Base-by-base conservation (phyloP, 495 filamentous ascomycete genomes). In the Arthonia radiata region DNA sequence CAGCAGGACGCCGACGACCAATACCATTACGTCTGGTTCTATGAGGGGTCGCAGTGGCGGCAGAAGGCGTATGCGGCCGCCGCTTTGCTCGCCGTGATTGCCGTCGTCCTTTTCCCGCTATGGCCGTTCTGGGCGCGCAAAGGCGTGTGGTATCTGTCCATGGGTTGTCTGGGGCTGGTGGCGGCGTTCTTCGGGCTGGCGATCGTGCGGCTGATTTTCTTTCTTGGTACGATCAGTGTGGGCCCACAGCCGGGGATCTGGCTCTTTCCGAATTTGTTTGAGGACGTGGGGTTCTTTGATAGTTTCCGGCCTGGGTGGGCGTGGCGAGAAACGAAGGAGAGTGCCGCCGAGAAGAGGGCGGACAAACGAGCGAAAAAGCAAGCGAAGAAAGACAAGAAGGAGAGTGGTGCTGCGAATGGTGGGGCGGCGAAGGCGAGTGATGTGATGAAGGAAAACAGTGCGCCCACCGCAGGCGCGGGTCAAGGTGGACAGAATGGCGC, bases 241-340 rank as follows among this genome's bases (percentile, higher is more conserved):
- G 60, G 67, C 6, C 58, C 80, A 9, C 6, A 22, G 19, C 86
- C 83, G 1, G 89, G 89, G 35, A 56, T 99, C 16, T 99, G 89
- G 89, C 58, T 99, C 24, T 99, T 80, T 57, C 89, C 89, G 24
- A 99, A 99, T 43, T 47, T 99, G 13, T 99, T 93, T 51, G 89
- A 94, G 49, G 89, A 99, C 44, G 89, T 99, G 24, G 86, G 83
- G 5, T 93, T 99, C 50, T 72, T 94, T 41, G 89, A 99, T 34
- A 89, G 76, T 49, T 99, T 99, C 58, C 73, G 73, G 50, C 89
- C 89, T 15, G 46, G 86, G 18, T 94, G 89, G 83, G 89, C 76
- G 27, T 99, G 89, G 89, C 86, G 94, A 48, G 80, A 94, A n/a
- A n/a, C n/a, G n/a, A n/a, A n/a, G n/a, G n/a, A n/a, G n/a, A n/a